A percentile compares a stretch with the other conserved stretches of the same genome.
These are phyloP conservation scores for Gossypium schwendimanii DNA, from an alignment of 441 rosid genomes.

Conservation along the genomic window DNA sequence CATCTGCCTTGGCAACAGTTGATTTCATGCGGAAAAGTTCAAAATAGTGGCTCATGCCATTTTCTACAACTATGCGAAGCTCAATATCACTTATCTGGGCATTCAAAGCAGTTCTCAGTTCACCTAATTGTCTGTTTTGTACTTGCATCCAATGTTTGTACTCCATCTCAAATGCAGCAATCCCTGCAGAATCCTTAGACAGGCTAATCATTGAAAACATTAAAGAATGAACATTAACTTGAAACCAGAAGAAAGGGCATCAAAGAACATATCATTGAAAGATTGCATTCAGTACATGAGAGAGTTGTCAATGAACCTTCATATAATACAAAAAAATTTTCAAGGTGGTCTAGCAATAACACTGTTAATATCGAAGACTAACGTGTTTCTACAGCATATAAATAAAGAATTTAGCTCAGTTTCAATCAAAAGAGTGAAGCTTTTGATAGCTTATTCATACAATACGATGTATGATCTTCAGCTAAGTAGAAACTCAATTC, in stretches of 20 bases:
- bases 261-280: not conserved
- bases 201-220: not conserved
- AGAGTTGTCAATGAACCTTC: not conserved
- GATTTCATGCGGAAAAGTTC: constrained; percentile 63
- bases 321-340: not conserved
- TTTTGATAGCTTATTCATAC: not conserved
- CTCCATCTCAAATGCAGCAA: constrained; percentile 61
- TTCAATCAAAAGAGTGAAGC: not conserved
- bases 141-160: constrained; percentile 63
- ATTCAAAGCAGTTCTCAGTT: constrained; percentile 42
- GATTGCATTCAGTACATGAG: not conserved
- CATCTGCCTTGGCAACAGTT: constrained; percentile 49
- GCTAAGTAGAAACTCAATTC: not conserved
- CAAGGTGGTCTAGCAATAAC: not conserved
- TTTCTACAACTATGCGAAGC: constrained; percentile 48
- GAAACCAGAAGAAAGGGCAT: constrained; percentile 6
- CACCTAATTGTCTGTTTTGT: constrained; percentile 42
- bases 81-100: constrained; percentile 45
- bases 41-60: constrained; percentile 49
- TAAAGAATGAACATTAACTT: not conserved
- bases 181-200: constrained; percentile 28
- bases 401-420: not conserved
- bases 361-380: not conserved
- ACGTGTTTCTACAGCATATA: not conserved
- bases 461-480: not conserved